Percentiles rank a stretch among this genome's conserved stretches.
Evolutionary conservation across 2,329 filamentous ascomycete genomes (phyloP).

Genomic region (Mycosphaerella sp.): DNA sequence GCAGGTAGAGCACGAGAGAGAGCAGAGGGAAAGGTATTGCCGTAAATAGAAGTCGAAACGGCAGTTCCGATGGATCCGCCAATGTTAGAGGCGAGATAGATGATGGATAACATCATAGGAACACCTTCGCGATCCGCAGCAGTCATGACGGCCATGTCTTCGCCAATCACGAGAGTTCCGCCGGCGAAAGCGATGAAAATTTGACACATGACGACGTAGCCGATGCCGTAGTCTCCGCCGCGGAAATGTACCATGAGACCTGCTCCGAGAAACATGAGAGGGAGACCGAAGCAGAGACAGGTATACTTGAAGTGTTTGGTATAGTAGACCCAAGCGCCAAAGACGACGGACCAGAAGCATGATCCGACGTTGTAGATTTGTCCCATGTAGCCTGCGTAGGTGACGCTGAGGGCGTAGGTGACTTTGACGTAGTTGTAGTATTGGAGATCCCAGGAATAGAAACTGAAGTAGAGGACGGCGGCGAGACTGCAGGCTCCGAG

Average conservation of each 20-base stretch:
- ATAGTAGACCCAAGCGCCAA: conserved; percentile 44
- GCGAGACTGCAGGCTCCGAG: conserved; percentile 42
- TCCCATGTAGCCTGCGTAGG: conserved; percentile 27
- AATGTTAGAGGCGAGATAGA: conserved; percentile 29
- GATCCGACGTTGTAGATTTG: conserved; percentile 37
- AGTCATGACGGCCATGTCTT: conserved; percentile 54
- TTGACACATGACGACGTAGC: conserved; percentile 51
- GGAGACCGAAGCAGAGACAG: conserved; percentile 32
- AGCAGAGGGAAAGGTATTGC: conserved; percentile 23
- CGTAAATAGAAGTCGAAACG: conserved; percentile 29
- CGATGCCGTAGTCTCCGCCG: conserved; percentile 37
- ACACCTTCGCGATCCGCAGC: conserved; percentile 30
- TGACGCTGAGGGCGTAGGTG: conserved; percentile 38
- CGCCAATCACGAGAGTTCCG: conserved; percentile 48
- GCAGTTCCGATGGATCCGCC: conserved; percentile 28
- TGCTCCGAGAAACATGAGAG: conserved; percentile 31
- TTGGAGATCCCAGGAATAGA: conserved; percentile 38
- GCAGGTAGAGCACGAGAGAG: conserved; percentile 14
- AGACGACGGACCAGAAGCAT: conserved; percentile 41
- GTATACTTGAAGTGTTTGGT: conserved; percentile 48
- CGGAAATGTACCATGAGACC: conserved; percentile 36
- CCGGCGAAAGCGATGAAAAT: conserved; percentile 51
- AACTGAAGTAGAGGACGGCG: conserved; percentile 42
- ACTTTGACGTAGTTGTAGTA: conserved; percentile 45
- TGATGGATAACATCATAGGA: conserved; percentile 34